phyloP scores from a whole-genome alignment of 225 moss, liverwort and hornwort species.

The Bryoerythrophyllum caledonicum region DNA sequence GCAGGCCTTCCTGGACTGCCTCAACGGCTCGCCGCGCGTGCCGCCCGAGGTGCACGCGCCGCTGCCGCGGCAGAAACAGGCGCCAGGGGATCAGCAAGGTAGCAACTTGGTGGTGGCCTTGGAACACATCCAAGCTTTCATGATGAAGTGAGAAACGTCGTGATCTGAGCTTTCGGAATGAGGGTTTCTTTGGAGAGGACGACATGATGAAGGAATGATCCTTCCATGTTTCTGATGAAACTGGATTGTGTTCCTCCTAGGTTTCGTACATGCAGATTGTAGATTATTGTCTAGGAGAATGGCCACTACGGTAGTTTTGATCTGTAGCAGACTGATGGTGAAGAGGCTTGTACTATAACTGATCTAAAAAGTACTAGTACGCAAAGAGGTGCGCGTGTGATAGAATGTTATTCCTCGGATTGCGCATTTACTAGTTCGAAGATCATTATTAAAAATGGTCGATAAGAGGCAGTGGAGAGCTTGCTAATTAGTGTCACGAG shows the following conservation, averaged over 20 bases:
- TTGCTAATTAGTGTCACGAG: too few species aligned
- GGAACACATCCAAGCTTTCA: slow-evolving; percentile 47
- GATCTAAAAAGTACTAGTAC: too few species aligned
- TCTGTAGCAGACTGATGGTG: too few species aligned
- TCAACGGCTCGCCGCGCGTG: slow-evolving; percentile 29
- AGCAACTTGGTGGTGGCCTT: slow-evolving; percentile 20
- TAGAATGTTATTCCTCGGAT: too few species aligned
- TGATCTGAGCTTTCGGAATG: too few species aligned
- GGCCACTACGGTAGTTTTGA: neutral
- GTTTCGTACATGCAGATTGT: slow-evolving; percentile 21
- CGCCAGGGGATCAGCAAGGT: slow-evolving; percentile 23
- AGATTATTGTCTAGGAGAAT: neutral
- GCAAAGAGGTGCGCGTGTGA: too few species aligned
- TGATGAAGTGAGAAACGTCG: slow-evolving; percentile 13
- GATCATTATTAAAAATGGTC: too few species aligned
- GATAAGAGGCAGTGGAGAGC: too few species aligned
- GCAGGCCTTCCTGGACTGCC: slow-evolving; percentile 47
- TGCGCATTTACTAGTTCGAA: too few species aligned
- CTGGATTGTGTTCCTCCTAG: neutral
- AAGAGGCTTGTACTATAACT: too few species aligned
- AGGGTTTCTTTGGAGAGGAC: too few species aligned
- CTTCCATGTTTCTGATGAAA: slow-evolving; percentile 8
- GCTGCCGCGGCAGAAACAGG: slow-evolving; percentile 31
- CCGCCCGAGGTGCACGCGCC: slow-evolving; percentile 28
- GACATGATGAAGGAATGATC: slow-evolving; percentile 10